A percentile compares a stretch with the other conserved stretches of the same genome.
phyloP scores from a whole-genome alignment of 441 rosid species.

The Populus trichocarpa region DNA sequence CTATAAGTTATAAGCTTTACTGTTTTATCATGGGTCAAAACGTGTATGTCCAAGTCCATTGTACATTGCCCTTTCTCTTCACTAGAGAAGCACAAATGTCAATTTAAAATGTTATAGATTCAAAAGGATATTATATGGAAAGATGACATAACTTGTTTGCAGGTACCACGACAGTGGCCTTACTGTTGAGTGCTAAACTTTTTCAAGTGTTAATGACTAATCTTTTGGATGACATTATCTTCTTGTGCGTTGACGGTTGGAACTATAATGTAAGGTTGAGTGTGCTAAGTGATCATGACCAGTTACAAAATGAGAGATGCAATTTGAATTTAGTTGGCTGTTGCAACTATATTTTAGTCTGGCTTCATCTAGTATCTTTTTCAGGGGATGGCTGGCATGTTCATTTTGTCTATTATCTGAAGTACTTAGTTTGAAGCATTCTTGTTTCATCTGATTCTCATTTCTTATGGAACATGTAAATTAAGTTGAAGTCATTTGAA shows the following conservation, averaged over 20 bases:
- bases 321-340: not conserved
- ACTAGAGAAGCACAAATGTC: not conserved
- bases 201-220: not conserved
- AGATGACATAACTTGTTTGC: not conserved
- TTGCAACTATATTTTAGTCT: not conserved
- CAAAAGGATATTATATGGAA: not conserved
- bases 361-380: not conserved
- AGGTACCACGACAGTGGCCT: not conserved
- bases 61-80: not conserved
- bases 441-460: not conserved
- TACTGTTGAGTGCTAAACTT: not conserved
- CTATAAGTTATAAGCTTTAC: not conserved
- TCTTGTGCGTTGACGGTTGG: not conserved
- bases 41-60: not conserved
- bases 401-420: not conserved
- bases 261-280: not conserved
- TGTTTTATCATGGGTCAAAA: not conserved
- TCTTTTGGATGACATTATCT: not conserved
- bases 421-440: not conserved
- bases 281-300: not conserved
- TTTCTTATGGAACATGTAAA: not conserved
- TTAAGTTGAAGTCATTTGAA: not conserved
- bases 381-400: not conserved
- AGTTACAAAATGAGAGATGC: not conserved
- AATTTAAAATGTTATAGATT: not conserved